These are phyloP conservation scores for Porogramme epimiltina DNA, from an alignment of 1,284 basidiomycete genomes.

Conservation along the genomic window DNA sequence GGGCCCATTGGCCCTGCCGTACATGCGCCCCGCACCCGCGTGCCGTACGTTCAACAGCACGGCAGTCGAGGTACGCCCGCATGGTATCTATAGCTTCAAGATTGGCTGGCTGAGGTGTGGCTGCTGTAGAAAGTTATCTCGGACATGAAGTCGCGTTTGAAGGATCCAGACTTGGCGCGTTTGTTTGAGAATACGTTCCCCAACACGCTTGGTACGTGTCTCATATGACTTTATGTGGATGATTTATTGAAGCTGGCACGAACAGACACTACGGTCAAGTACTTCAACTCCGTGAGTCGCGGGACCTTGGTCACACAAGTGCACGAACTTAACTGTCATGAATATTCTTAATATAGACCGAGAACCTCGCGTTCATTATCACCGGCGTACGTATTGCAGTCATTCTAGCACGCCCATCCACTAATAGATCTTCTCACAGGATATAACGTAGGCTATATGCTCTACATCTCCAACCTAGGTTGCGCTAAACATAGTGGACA, in stretches of 20 bases:
- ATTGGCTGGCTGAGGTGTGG: neutral
- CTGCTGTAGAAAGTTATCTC: constrained; percentile 58
- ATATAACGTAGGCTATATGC: constrained; percentile 55
- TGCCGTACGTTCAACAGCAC: constrained; percentile 76
- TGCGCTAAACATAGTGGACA: neutral
- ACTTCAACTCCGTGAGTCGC: constrained; percentile 59
- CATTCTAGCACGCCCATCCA: neutral
- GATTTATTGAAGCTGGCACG: neutral
- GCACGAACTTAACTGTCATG: no score
- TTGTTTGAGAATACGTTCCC: constrained; percentile 80
- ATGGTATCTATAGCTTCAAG: neutral
- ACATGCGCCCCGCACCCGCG: constrained; percentile 65
- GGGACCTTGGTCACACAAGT: no score
- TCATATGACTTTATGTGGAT: neutral
- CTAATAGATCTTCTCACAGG: constrained; percentile 38
- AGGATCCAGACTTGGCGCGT: constrained; percentile 73
- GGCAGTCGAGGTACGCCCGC: constrained; percentile 59
- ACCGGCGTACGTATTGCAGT: constrained; percentile 54
- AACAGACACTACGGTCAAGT: constrained; percentile 74
- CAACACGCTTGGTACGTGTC: constrained; percentile 64
- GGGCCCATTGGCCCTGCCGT: constrained; percentile 66
- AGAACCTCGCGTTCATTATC: constrained; percentile 76
- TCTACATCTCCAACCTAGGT: neutral
- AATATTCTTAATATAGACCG: no score
- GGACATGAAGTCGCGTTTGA: constrained; percentile 69